A percentile compares a stretch with the other conserved stretches of the same genome.
phyloP scores from a whole-genome alignment of 1,139 yeast genomes.

The Hanseniaspora uvarum region DNA sequence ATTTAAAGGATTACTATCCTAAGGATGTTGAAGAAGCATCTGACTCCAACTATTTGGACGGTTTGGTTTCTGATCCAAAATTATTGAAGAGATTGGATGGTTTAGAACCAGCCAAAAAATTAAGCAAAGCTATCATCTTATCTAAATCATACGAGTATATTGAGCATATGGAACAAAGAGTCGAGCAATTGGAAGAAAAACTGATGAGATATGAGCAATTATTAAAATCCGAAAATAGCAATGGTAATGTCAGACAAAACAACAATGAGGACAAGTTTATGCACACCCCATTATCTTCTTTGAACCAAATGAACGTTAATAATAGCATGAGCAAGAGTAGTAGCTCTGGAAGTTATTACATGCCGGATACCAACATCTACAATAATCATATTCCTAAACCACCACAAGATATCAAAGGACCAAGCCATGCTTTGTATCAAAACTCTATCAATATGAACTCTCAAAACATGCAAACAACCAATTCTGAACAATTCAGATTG shows the following conservation, averaged over 20 bases:
- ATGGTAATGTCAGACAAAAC: background rate
- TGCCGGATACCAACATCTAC: background rate
- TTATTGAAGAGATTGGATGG: constrained; percentile 55
- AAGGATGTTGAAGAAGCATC: constrained; percentile 21
- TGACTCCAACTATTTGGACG: background rate
- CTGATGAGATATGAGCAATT: constrained; percentile 21
- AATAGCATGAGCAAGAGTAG: constrained; percentile 2
- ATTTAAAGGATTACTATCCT: constrained; percentile 28
- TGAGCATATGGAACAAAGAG: constrained; percentile 65
- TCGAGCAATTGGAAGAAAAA: constrained; percentile 47
- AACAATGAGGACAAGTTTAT: background rate
- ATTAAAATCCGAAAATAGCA: background rate
- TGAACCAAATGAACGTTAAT: background rate
- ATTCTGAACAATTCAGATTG: background rate
- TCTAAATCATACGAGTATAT: constrained; percentile 87
- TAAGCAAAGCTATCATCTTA: constrained; percentile 80
- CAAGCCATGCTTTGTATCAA: background rate
- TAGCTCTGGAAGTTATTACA: constrained; percentile 8
- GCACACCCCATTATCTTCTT: background rate
- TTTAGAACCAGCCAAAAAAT: constrained; percentile 71
- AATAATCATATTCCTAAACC: constrained; percentile 1
- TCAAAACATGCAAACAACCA: background rate
- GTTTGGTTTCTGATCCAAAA: constrained; percentile 20
- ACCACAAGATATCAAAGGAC: constrained; percentile 9
- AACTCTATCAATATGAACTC: background rate